Evolutionary conservation across 1,139 yeast species (phyloP), one percentile per base, ranked within the genome.

Genomic region (Saccharomycopsis hybrid): DNA sequence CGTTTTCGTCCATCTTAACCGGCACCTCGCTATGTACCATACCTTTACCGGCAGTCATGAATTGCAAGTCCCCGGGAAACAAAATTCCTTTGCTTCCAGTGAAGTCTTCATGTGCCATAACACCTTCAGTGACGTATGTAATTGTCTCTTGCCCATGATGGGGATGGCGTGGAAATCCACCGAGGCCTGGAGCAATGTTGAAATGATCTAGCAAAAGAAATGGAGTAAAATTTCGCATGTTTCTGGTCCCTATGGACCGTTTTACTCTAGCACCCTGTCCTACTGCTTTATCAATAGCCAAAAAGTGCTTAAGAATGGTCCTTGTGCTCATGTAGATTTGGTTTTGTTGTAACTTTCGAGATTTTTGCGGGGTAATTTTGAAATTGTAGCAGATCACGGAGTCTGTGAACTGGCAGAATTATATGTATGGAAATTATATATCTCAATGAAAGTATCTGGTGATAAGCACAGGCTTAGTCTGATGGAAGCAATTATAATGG

Each of bases 1-100:
- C 63, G 29, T 83, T 85, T 28, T 83, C 84, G 4, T 72, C 71
- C 57, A 73, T 73, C 39, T 73, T 72, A 33, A 85, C 78, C n/a
- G 96, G 96, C 80, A 86, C 85, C 61, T 86, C 95, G 4, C 88
- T 77, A 61, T 88, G 96, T 38, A 86, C 88, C 43, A 88, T 79
- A 50, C 96, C 97, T 58, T 74, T 77, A 51, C 97, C 96, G 4
- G 96, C 96, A 52, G 96, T 89, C 95, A 89, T 89, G 64, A 89
- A 88, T 68, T 89, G 97, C 58, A 89, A 71, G 63, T 89, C 96
- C 48, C 96, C 96, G 27, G 89, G 82, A 53, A 79, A 77, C 51
- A 89, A 70, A 27, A 87, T 73, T 49, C 96, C 96, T 51, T 77
- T 75, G 35, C 83, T 72, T 1, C 96, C 96, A 2, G 95, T 85